Evolutionary conservation across 176 grass and related monocot genomes (phyloP), one percentile per base, ranked within the genome.

Genomic region (Avena insularis): DNA sequence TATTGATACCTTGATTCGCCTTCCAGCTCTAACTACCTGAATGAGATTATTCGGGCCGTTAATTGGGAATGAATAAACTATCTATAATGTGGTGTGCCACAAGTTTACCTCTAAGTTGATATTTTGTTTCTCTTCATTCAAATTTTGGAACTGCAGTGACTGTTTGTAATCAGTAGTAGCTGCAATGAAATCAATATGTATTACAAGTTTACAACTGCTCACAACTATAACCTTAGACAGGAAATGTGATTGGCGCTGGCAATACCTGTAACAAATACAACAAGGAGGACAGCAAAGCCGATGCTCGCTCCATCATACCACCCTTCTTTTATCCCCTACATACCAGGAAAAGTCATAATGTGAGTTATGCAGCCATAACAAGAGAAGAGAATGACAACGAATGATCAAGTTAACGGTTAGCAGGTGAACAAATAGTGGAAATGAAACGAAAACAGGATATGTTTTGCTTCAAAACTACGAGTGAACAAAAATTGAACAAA

Each of bases 231-330:
- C n/a, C 83, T 55, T 33, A 75, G 67, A 57, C 12, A 70, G 20
- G 15, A 49, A 71, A 79, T 2, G 23, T 75, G 68, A 6, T 31
- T 40, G 6, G 8, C 11, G 73, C 23, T 71, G 45, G 54, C 60
- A 76, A 79, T 73, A 98, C 97, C 97, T 72, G 97, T 98, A 72
- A 98, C 93, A 90, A 94, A 31, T 71, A 98, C 86, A 84, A 98
- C 97, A 6, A 98, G 85, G 73, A 96, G 89, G 77, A 98, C 97
- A 68, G 97, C 97, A 79, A 98, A 96, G 5, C 65, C 90, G 68
- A 98, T 98, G 89, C 97, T 98, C 4, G 93, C 94, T 50, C 97
- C 97, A 94, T 98, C 97, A 47, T 93, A 98, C 97, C 97, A 98
- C 23, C 97, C 97, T 91, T 98, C 92, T 86, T 98, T 91, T 86